These are phyloP conservation scores for Passalora sequoiae DNA, from an alignment of 2,329 filamentous ascomycete species.

Conservation along the genomic window DNA sequence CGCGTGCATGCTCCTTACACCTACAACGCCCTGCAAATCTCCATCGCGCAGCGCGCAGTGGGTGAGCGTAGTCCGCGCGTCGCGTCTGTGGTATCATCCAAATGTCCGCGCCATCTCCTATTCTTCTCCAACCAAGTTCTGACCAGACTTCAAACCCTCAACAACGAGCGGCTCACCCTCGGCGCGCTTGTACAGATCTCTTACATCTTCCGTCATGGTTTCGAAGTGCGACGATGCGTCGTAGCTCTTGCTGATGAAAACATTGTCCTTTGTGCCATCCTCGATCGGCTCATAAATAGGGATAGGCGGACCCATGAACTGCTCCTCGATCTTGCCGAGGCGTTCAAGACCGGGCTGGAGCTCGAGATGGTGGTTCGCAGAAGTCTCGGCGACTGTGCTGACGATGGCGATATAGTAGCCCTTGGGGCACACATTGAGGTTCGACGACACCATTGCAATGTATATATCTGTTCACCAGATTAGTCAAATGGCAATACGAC, in stretches of 20 bases:
- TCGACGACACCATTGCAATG: slow-evolving; percentile 88
- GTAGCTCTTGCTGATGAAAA: slow-evolving; percentile 98
- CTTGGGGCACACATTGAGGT: slow-evolving; percentile 97
- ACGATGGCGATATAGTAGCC: slow-evolving; percentile 99
- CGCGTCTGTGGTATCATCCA: no score
- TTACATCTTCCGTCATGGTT: slow-evolving; percentile 87
- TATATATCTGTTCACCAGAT: slow-evolving; percentile 68
- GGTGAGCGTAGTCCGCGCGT: no score
- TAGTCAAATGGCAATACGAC: not conserved
- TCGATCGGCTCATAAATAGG: slow-evolving; percentile 89
- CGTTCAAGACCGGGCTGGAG: slow-evolving; percentile 87
- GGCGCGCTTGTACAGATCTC: slow-evolving; percentile 82
- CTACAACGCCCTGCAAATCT: no score
- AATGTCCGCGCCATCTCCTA: no score
- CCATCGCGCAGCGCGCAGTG: no score
- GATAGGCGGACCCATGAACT: slow-evolving; percentile 90
- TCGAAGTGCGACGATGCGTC: slow-evolving; percentile 98
- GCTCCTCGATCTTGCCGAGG: slow-evolving; percentile 90
- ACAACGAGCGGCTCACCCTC: slow-evolving; percentile 82
- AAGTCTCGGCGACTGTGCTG: slow-evolving; percentile 88
- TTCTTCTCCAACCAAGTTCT: slow-evolving; percentile 64
- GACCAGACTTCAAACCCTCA: slow-evolving; percentile 75
- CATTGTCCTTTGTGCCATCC: slow-evolving; percentile 76
- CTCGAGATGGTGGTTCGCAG: slow-evolving; percentile 92
- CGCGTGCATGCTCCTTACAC: no score